Evolutionary conservation across 495 filamentous ascomycete genomes (phyloP).

Genomic region (Penicillium verhagenii): DNA sequence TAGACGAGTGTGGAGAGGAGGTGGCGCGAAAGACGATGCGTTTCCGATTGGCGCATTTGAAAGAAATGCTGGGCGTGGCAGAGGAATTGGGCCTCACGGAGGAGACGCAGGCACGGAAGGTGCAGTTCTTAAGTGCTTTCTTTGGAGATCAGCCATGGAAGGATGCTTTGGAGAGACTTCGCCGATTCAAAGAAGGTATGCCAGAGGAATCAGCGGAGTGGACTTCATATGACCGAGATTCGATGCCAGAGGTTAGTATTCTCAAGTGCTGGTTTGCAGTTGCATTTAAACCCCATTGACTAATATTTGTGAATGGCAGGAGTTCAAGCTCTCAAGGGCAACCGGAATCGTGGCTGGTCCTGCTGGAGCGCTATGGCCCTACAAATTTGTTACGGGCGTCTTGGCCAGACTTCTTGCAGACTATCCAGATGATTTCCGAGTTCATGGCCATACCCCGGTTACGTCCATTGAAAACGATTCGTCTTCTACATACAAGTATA

Average conservation of each 20-base stretch:
- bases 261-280: background rate
- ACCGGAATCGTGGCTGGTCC: conserved; percentile 41
- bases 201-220: conserved; percentile 31
- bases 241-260: conserved; percentile 25
- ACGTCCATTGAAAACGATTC: conserved; percentile 33
- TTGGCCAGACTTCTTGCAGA: conserved; percentile 54
- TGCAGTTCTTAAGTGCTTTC: conserved; percentile 33
- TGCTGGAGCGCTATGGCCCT: conserved; percentile 68
- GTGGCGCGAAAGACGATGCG: conserved; percentile 25
- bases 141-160: conserved; percentile 29
- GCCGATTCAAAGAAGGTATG: conserved; percentile 30
- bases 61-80: conserved; percentile 29
- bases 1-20: conserved; percentile 20
- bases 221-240: conserved; percentile 21
- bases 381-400: conserved; percentile 69
- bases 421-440: conserved; percentile 50
- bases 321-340: conserved; percentile 43
- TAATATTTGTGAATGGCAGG: conserved; percentile 6
- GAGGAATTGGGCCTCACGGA: conserved; percentile 28
- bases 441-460: conserved; percentile 74
- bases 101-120: conserved; percentile 27
- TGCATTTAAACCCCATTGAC: background rate
- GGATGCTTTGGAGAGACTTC: conserved; percentile 19
- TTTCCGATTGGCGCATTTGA: conserved; percentile 34
- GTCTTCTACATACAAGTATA: conserved; percentile 12